Base-by-base conservation (phyloP, 768 basidiomycete genomes). In the Pisolithus marmoratus region DNA sequence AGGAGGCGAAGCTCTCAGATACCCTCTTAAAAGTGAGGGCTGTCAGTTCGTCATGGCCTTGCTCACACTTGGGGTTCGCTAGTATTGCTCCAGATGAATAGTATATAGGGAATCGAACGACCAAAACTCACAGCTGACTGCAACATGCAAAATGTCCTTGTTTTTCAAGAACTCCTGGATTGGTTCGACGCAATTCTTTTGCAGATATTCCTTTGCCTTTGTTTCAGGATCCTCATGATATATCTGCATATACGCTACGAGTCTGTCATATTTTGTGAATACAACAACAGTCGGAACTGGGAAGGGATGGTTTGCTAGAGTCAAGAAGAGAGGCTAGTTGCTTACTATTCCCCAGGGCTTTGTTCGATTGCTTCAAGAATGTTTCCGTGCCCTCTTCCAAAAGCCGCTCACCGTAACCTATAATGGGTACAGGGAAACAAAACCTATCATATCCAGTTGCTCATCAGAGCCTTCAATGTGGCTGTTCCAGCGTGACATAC, bases 231-330 rank as follows among this genome's bases (percentile, higher is more conserved):
- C 29, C 15, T 4, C 26, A 2, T 26, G 5, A 17, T 8, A 5
- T 19, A 24, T 5, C 43, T 6, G 1, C 4, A 47, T 9, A 11
- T 34, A 1, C 58, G 46, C 27, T 8, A 56, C 19, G 12, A 50
- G 22, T 46, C 48, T 60, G 52, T 54, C 57, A 19, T 34, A 47
- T 23, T 47, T 31, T 36, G 46, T 47, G 23, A 47, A 47, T 17
- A 47, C 31, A 14, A 47, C 44, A 43, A 22, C 12, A 7, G 27
- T 54, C 55, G 46, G 46, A 47, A 47, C 46, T 47, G 22, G 23
- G 20, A 17, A 8, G 12, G 7, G 5, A 23, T 15, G 15, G 27
- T 23, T 8, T 34, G 34, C 17, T 11, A 19, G 34, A 14, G 12
- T 2, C 2, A 11, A 19, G 15, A 47, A 8, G 34, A 6, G 31